Percentiles rank a stretch among this genome's conserved stretches.
Conservation (phyloP, 345 rosid genomes). For the Gossypium ekmanianum region DNA sequence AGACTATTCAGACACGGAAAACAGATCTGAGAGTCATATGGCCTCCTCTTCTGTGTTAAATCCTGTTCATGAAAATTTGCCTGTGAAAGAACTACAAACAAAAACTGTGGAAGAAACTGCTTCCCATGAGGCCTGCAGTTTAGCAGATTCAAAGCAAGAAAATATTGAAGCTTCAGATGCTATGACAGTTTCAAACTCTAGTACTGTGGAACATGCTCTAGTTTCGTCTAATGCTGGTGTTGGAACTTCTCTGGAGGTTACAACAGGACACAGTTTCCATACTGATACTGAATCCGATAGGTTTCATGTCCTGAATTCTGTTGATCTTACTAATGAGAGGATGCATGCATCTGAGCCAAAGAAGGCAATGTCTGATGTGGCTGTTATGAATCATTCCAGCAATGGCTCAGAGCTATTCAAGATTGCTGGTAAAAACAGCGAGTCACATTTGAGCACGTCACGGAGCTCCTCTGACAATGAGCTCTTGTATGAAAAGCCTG, state of each 20-base stretch:
- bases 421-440: slow-evolving; percentile 27
- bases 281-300: slow-evolving; percentile 37
- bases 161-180: slow-evolving; percentile 41
- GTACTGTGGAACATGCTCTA: slow-evolving; percentile 37
- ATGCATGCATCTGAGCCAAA: slow-evolving; percentile 32
- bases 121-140: slow-evolving; percentile 31
- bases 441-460: slow-evolving; percentile 34
- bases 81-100: slow-evolving; percentile 27
- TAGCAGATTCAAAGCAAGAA: slow-evolving; percentile 28
- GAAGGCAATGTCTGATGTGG: slow-evolving; percentile 27
- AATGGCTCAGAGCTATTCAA: slow-evolving; percentile 14
- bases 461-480: slow-evolving; percentile 40
- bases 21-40: slow-evolving; percentile 32
- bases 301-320: slow-evolving; percentile 21
- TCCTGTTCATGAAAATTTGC: slow-evolving; percentile 37
- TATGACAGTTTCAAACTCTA: slow-evolving; percentile 35
- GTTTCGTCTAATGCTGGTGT: slow-evolving; percentile 36
- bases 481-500: slow-evolving; percentile 27
- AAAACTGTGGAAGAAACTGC: slow-evolving; percentile 23
- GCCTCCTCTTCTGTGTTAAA: slow-evolving; percentile 32
- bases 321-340: slow-evolving; percentile 25
- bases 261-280: slow-evolving; percentile 25
- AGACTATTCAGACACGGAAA: slow-evolving; percentile 29
- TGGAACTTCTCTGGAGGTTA: slow-evolving; percentile 27
- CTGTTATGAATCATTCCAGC: slow-evolving; percentile 26